Conservation (phyloP, 352 stramenopile species). For the Pythium rhizo-oryzae region DNA sequence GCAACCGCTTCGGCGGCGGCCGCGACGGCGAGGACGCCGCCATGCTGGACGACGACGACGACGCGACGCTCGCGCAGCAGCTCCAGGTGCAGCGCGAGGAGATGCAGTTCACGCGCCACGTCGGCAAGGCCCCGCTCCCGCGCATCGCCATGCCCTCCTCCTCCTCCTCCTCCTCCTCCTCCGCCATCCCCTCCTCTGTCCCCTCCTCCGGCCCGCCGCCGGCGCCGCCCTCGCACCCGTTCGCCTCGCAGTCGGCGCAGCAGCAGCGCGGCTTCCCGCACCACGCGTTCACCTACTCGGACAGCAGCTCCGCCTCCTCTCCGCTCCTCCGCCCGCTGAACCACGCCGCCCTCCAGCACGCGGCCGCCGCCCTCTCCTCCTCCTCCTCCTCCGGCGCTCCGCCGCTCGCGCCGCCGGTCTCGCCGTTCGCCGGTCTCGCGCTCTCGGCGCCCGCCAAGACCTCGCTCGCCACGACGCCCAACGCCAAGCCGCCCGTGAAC, state of each 20-base stretch:
- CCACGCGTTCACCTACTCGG: conserved; percentile 70
- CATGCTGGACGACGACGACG: conserved; percentile 53
- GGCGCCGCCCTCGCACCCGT: conserved; percentile 29
- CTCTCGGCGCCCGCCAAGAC: conserved; percentile 65
- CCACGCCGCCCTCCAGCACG: conserved; percentile 10
- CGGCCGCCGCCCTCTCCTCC: neutral
- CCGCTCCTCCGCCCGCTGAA: conserved; percentile 31
- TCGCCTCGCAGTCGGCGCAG: conserved; percentile 25
- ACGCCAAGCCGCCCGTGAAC: conserved; percentile 49
- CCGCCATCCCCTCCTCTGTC: too few relatives aligned
- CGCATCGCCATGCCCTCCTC: conserved; percentile 26
- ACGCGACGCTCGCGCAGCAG: conserved; percentile 74
- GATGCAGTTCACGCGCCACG: conserved; percentile 74
- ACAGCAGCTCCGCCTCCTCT: conserved; percentile 43
- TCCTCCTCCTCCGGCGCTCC: conserved; percentile 23
- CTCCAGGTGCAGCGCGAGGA: conserved; percentile 75
- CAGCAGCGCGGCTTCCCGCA: conserved; percentile 14
- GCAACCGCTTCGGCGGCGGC: neutral
- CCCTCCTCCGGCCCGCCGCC: conserved; percentile 5
- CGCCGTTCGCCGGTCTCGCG: conserved; percentile 70
- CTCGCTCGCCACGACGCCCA: conserved; percentile 20
- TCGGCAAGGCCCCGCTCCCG: conserved; percentile 39
- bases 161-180: neutral
- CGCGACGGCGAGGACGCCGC: conserved; percentile 19
- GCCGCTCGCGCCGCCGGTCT: conserved; percentile 60